These are phyloP conservation scores for Phytophthora quininea DNA, from an alignment of 352 stramenopile species.

Conservation along the genomic window DNA sequence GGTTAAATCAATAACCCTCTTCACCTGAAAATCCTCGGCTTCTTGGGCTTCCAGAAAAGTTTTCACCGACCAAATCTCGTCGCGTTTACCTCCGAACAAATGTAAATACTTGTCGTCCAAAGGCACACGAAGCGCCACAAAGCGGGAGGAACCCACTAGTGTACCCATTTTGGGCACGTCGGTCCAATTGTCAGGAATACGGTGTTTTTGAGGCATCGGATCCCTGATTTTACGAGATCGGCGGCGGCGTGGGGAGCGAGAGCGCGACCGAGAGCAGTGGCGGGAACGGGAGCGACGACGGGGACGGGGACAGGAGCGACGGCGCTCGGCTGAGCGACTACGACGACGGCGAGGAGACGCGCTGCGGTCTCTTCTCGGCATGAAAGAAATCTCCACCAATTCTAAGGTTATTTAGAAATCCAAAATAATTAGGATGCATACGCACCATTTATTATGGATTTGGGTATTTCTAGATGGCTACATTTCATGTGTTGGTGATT, in stretches of 20 bases:
- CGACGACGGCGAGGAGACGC: not conserved
- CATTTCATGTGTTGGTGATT: not conserved
- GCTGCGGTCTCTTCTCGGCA: slow-evolving; percentile 1
- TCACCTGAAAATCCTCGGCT: slow-evolving; percentile 44
- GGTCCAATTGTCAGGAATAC: slow-evolving; percentile 81
- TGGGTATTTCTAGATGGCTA: not conserved
- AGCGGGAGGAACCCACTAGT: slow-evolving; percentile 54
- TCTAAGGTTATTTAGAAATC: not conserved
- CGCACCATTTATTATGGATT: not conserved
- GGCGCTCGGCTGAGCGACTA: not conserved
- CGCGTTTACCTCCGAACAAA: slow-evolving; percentile 35
- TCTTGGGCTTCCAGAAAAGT: slow-evolving; percentile 59
- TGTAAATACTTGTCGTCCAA: slow-evolving; percentile 70
- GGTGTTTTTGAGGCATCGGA: slow-evolving; percentile 41
- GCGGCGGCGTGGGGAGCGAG: slow-evolving; percentile 6
- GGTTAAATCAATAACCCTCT: slow-evolving; percentile 82
- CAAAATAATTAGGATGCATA: not conserved
- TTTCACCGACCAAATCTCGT: slow-evolving; percentile 63
- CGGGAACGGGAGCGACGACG: not conserved
- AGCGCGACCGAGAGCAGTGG: not conserved
- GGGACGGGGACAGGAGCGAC: not conserved
- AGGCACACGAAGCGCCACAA: slow-evolving; percentile 74
- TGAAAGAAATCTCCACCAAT: not conserved
- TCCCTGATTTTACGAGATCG: not conserved
- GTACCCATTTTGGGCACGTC: slow-evolving; percentile 81